Percentiles rank a stretch among this genome's conserved stretches.
phyloP scores from a whole-genome alignment of 257 asterid species.

The Solanum pinnatisectum region DNA sequence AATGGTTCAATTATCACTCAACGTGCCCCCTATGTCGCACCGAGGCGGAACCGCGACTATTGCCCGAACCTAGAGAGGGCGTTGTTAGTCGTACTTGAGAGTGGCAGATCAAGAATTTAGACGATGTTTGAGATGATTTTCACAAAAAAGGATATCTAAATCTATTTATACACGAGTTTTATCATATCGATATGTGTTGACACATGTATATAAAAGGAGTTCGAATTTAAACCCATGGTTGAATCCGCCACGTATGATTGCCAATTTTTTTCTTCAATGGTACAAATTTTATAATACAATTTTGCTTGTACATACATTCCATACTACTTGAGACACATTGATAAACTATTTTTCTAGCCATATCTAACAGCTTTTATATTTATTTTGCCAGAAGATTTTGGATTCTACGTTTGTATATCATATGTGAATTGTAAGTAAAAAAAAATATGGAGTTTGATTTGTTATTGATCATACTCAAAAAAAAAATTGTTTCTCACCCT shows the following conservation, averaged over 20 bases:
- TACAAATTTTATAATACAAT: not conserved
- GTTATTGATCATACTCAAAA: not conserved
- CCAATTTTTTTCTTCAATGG: not conserved
- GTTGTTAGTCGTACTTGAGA: constrained; percentile 28
- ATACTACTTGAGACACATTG: not conserved
- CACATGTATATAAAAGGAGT: not conserved
- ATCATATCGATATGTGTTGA: not conserved
- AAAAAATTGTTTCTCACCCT: too few relatives aligned
- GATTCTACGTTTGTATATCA: not conserved
- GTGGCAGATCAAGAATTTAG: not conserved
- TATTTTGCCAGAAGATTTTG: not conserved
- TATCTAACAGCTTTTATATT: not conserved
- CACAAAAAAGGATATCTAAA: not conserved
- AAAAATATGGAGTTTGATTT: not conserved
- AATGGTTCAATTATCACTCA: constrained; percentile 53
- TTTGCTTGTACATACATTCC: not conserved
- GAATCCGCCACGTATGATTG: not conserved
- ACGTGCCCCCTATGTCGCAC: constrained; percentile 84
- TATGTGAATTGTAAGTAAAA: not conserved
- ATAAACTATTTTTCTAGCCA: not conserved
- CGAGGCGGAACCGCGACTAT: constrained; percentile 43
- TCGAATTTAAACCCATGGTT: not conserved
- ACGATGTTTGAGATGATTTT: not conserved
- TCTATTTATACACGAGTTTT: not conserved
- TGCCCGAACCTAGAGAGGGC: constrained; percentile 56